Conservation (phyloP, 495 filamentous ascomycete species). For the Daldinia childiae region DNA sequence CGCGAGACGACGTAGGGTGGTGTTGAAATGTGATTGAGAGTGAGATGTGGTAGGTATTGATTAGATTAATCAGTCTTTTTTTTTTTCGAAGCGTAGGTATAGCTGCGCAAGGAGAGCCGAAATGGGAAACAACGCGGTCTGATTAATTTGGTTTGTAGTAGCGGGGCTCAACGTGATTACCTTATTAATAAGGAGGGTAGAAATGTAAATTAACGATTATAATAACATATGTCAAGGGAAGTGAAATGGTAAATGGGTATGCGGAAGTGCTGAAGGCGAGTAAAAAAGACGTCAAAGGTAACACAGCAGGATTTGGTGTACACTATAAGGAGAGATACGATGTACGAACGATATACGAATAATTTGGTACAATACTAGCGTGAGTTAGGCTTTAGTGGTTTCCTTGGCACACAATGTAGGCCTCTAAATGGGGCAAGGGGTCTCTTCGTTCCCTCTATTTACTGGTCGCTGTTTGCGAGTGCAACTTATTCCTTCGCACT, state of each 20-base stretch:
- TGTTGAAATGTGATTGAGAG: not conserved
- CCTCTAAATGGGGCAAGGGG: not conserved
- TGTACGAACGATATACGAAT: conserved; percentile 3
- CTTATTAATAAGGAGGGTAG: not conserved
- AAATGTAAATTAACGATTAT: not conserved
- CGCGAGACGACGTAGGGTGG: not conserved
- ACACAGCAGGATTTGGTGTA: conserved; percentile 24
- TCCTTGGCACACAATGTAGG: conserved; percentile 26
- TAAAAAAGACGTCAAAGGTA: conserved; percentile 17
- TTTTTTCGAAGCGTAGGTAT: conserved; percentile 1
- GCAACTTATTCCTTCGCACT: not conserved
- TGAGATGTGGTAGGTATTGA: conserved; percentile 2
- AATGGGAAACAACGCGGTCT: not conserved
- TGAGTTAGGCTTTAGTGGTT: conserved; percentile 10
- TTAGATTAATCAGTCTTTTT: no score
- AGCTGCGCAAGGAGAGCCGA: not conserved
- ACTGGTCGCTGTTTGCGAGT: not conserved
- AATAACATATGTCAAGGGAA: conserved; percentile 5
- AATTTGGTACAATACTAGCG: not conserved
- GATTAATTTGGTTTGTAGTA: not conserved
- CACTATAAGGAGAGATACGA: not conserved
- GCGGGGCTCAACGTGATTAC: not conserved
- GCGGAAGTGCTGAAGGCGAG: conserved; percentile 2
- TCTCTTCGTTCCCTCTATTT: not conserved
- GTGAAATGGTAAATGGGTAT: not conserved